These are phyloP conservation scores for Aspergillus ellipticus DNA, from an alignment of 495 filamentous ascomycete genomes.

Conservation along the genomic window DNA sequence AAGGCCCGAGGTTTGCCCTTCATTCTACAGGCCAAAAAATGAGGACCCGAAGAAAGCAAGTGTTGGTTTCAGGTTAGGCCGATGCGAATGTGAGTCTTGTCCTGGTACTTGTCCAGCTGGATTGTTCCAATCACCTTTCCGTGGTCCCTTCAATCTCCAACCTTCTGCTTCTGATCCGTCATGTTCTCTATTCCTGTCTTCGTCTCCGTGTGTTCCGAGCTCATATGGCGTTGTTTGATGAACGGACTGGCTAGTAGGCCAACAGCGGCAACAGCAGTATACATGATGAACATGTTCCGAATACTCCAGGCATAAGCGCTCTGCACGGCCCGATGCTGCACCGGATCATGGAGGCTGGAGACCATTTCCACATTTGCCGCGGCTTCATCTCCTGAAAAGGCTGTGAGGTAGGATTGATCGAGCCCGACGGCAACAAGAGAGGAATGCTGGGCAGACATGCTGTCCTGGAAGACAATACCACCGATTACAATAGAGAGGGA, in stretches of 20 bases:
- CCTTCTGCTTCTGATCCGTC: background rate
- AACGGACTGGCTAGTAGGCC: slow-evolving; percentile 26
- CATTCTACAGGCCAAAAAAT: too few relatives aligned
- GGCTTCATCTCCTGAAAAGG: background rate
- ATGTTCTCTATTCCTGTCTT: slow-evolving; percentile 5
- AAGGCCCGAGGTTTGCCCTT: too few relatives aligned
- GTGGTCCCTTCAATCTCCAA: too few relatives aligned
- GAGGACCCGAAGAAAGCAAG: too few relatives aligned
- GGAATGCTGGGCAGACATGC: background rate
- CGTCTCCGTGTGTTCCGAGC: slow-evolving; percentile 7
- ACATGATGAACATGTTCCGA: slow-evolving; percentile 47
- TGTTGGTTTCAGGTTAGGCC: too few relatives aligned
- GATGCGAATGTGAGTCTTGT: too few relatives aligned
- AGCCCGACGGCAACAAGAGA: background rate
- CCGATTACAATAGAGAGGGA: slow-evolving; percentile 61
- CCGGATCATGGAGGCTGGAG: background rate
- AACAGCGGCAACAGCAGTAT: slow-evolving; percentile 35
- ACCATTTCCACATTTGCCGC: slow-evolving; percentile 1
- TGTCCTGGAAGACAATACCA: slow-evolving; percentile 57
- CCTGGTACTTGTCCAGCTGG: too few relatives aligned
- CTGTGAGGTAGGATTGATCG: background rate
- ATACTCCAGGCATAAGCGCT: slow-evolving; percentile 42
- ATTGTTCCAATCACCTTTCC: too few relatives aligned
- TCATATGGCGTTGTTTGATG: slow-evolving; percentile 3
- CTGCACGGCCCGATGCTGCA: slow-evolving; percentile 21